phyloP scores from a whole-genome alignment of 352 stramenopile genomes.

The Phytophthora colocasiae region DNA sequence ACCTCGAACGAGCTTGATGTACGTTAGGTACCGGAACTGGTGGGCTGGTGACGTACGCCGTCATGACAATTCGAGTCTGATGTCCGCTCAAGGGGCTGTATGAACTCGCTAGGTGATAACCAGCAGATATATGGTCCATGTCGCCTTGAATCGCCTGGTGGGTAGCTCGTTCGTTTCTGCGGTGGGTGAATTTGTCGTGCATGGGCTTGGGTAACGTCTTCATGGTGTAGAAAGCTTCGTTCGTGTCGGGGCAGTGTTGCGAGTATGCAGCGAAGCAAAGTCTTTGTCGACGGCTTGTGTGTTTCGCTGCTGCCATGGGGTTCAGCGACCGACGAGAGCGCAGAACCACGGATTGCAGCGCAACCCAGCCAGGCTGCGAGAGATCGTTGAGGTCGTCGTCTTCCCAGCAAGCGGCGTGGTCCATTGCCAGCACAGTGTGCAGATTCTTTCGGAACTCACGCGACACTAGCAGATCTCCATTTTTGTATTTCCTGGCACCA shows the following conservation, averaged over 20 bases:
- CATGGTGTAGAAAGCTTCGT: constrained; percentile 73
- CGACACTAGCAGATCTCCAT: constrained; percentile 56
- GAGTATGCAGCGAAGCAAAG: constrained; percentile 73
- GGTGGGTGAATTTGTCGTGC: constrained; percentile 42
- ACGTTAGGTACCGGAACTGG: not conserved
- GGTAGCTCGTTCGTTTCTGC: constrained; percentile 8
- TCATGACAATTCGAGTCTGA: constrained; percentile 66
- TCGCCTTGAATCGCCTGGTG: constrained; percentile 40
- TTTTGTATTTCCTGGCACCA: constrained; percentile 57
- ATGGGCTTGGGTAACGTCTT: constrained; percentile 62
- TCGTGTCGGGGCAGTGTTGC: constrained; percentile 40
- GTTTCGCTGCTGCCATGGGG: constrained; percentile 39
- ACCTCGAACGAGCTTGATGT: constrained; percentile 7
- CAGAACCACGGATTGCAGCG: constrained; percentile 60
- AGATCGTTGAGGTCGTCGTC: constrained; percentile 42
- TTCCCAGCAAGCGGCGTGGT: constrained; percentile 24
- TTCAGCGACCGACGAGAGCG: constrained; percentile 46
- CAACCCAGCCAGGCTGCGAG: constrained; percentile 43
- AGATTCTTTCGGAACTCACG: constrained; percentile 42
- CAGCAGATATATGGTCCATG: constrained; percentile 68
- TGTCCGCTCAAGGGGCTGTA: constrained; percentile 59
- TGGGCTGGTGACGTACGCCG: constrained; percentile 53
- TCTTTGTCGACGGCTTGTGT: constrained; percentile 48
- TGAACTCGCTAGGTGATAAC: constrained; percentile 62
- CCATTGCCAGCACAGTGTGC: constrained; percentile 23